These are phyloP conservation scores for Triticum turgidum DNA, from an alignment of 176 grass and related monocot genomes.

Conservation along the genomic window DNA sequence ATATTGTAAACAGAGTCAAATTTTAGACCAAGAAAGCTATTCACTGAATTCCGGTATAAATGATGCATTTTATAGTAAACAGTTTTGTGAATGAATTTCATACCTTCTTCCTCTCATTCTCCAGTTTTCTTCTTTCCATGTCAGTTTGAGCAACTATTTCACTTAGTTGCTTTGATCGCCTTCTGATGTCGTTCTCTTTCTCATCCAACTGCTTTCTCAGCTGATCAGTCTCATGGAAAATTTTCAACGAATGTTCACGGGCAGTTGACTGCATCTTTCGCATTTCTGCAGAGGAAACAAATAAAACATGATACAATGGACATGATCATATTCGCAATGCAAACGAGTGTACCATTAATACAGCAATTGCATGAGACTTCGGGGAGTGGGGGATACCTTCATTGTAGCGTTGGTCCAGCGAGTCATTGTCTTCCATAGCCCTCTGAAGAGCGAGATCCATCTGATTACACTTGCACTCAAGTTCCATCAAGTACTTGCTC, in stretches of 20 bases:
- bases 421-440: constrained; percentile 50
- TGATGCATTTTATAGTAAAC: background rate
- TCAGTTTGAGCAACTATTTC: constrained; percentile 55
- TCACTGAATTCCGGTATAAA: constrained; percentile 7
- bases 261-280: constrained; percentile 38
- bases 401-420: constrained; percentile 37
- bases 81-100: background rate
- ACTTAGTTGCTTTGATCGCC: constrained; percentile 31
- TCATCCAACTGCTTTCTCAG: constrained; percentile 42
- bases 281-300: constrained; percentile 42
- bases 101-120: constrained; percentile 56
- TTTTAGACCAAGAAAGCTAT: background rate
- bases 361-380: background rate
- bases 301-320: background rate
- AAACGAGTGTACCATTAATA: background rate
- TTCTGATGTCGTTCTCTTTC: constrained; percentile 37
- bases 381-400: constrained; percentile 32
- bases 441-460: constrained; percentile 41
- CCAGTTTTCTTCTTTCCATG: constrained; percentile 54
- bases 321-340: background rate
- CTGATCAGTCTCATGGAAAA: constrained; percentile 43
- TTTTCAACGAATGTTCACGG: constrained; percentile 32
- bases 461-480: constrained; percentile 45
- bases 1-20: background rate
- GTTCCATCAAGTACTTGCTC: constrained; percentile 37